These are phyloP conservation scores for Colletotrichum eleusines DNA, from an alignment of 2,329 filamentous ascomycete species.

Conservation along the genomic window DNA sequence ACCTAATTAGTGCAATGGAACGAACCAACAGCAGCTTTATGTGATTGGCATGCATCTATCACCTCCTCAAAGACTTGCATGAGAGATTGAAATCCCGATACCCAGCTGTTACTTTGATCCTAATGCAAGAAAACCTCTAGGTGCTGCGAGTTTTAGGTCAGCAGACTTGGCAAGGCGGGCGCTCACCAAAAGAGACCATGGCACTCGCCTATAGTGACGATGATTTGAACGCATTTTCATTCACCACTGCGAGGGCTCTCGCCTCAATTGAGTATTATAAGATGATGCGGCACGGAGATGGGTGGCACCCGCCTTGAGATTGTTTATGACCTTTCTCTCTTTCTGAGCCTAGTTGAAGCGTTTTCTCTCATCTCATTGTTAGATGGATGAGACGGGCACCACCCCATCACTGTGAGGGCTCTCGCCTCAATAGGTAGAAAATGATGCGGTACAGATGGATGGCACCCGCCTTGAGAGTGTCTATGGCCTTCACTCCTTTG, in stretches of 20 bases:
- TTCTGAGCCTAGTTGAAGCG: too few species aligned
- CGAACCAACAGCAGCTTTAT: too few species aligned
- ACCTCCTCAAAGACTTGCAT: background rate
- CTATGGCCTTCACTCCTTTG: too few species aligned
- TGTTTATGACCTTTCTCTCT: background rate
- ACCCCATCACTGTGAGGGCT: too few species aligned
- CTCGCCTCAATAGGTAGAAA: too few species aligned
- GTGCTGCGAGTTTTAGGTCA: background rate
- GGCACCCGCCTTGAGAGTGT: too few species aligned
- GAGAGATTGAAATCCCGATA: background rate
- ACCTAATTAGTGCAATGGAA: rapidly evolving
- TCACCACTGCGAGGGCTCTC: background rate
- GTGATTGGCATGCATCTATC: background rate
- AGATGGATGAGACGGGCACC: too few species aligned
- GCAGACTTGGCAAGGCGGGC: background rate
- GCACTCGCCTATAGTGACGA: background rate
- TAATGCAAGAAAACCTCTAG: background rate
- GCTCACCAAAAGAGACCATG: background rate
- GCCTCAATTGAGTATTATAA: background rate
- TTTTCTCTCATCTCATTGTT: background rate
- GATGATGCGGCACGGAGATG: background rate
- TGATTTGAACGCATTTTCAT: background rate
- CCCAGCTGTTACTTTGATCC: background rate
- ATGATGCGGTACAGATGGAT: too few species aligned
- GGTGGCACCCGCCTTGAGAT: background rate